Evolutionary conservation across 176 grass and related monocot species (phyloP).

Genomic region (Oryza longistaminata): DNA sequence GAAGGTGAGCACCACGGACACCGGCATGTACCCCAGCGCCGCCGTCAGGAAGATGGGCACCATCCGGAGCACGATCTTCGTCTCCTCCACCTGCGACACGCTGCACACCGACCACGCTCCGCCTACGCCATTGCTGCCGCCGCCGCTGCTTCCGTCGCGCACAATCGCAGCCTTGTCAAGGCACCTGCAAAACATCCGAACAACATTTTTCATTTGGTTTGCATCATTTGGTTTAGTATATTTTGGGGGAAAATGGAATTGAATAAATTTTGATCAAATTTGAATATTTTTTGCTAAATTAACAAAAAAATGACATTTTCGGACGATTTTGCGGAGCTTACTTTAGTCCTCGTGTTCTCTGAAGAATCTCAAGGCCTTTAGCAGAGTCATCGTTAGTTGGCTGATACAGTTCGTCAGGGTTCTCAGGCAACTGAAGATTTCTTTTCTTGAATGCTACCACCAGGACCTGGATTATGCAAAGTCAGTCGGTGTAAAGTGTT

Average conservation of each 20-base stretch:
- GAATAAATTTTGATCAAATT: no score
- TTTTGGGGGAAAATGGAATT: no score
- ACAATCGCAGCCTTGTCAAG: conserved; percentile 69
- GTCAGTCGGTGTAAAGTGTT: not conserved
- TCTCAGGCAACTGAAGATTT: conserved; percentile 46
- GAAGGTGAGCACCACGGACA: conserved; percentile 54
- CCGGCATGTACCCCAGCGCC: conserved; percentile 52
- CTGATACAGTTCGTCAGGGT: conserved; percentile 36
- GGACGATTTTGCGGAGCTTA: conserved; percentile 22
- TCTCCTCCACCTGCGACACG: conserved; percentile 72
- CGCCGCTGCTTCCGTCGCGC: not conserved
- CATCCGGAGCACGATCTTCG: conserved; percentile 69
- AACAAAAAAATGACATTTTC: no score
- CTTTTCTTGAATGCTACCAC: conserved; percentile 61
- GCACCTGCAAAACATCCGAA: conserved; percentile 40
- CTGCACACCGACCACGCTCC: conserved; percentile 56
- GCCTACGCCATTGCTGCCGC: not conserved
- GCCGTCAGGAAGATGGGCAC: conserved; percentile 78
- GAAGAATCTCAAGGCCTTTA: conserved; percentile 32
- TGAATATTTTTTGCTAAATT: no score
- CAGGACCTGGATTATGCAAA: conserved; percentile 46
- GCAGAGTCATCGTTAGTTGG: not conserved
- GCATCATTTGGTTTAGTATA: no score
- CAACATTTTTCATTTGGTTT: not conserved
- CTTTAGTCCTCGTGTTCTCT: conserved; percentile 54